phyloP scores from a whole-genome alignment of 192 early-diverging fungal species.

The Backusella parvicylindrica region DNA sequence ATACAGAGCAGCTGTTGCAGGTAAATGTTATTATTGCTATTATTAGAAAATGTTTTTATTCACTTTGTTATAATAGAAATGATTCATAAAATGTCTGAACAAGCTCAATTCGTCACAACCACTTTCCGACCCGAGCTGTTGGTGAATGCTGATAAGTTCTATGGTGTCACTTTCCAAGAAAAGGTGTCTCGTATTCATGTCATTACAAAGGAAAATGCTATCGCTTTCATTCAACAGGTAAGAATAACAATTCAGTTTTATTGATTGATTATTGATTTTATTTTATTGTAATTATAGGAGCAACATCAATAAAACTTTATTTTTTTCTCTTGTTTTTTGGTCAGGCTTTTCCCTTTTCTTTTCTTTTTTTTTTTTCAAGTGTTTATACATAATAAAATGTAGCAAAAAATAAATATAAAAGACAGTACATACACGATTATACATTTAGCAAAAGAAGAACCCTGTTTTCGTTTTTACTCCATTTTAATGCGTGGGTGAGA shows the following conservation, averaged over 20 bases:
- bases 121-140: constrained; percentile 98
- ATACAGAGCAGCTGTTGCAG: constrained; percentile 91
- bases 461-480: background rate
- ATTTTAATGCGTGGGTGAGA: background rate
- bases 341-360: too few species aligned
- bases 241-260: background rate
- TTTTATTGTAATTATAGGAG: constrained; percentile 11
- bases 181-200: constrained; percentile 88
- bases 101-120: constrained; percentile 96
- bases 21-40: constrained; percentile 36
- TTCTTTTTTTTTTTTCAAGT: too few species aligned
- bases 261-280: background rate
- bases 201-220: constrained; percentile 67
- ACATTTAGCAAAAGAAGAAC: background rate
- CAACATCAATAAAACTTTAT: constrained; percentile 18
- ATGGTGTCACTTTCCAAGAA: constrained; percentile 95
- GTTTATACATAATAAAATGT: background rate
- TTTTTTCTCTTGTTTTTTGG: background rate
- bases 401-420: background rate
- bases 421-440: too few species aligned
- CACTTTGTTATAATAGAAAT: constrained; percentile 46
- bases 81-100: constrained; percentile 83
- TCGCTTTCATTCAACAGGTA: constrained; percentile 65
- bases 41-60: too few species aligned
- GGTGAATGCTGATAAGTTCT: constrained; percentile 89